A percentile compares a stretch with the other conserved stretches of the same genome.
Conservation (phyloP, 192 early-diverging fungal genomes). For the Linnemannia exigua region DNA sequence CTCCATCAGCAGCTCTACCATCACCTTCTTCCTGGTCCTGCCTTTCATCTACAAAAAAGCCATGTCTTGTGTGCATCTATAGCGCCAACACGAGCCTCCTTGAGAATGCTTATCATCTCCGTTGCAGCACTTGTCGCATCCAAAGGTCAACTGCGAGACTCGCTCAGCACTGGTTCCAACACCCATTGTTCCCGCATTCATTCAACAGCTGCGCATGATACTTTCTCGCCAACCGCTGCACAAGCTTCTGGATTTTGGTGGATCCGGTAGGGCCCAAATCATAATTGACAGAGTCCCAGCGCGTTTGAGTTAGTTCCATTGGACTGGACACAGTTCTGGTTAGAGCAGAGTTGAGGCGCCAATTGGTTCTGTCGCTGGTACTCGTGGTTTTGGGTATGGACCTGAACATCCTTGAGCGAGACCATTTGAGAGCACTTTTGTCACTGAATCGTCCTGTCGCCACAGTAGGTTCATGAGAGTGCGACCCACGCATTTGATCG, state of each 20-base stretch:
- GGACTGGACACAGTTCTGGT: slow-evolving; percentile 78
- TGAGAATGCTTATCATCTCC: slow-evolving; percentile 62
- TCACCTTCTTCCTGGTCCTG: slow-evolving; percentile 61
- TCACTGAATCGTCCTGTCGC: slow-evolving; percentile 86
- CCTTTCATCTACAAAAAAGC: slow-evolving; percentile 77
- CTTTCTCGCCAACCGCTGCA: slow-evolving; percentile 75
- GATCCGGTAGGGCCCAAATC: slow-evolving; percentile 88
- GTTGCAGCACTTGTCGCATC: slow-evolving; percentile 78
- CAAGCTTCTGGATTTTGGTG: slow-evolving; percentile 79
- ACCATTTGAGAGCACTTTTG: slow-evolving; percentile 80
- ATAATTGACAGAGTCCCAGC: slow-evolving; percentile 78
- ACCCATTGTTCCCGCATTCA: slow-evolving; percentile 80
- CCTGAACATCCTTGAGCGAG: slow-evolving; percentile 83
- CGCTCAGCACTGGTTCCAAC: slow-evolving; percentile 66
- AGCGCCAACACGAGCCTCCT: slow-evolving; percentile 53
- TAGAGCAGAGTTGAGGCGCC: slow-evolving; percentile 76
- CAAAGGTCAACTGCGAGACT: slow-evolving; percentile 44
- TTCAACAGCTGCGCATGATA: slow-evolving; percentile 84
- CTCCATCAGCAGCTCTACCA: slow-evolving; percentile 58
- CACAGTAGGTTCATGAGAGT: slow-evolving; percentile 88
- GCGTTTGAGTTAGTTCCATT: slow-evolving; percentile 58
- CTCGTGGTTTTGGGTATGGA: slow-evolving; percentile 81
- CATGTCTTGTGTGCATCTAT: slow-evolving; percentile 47
- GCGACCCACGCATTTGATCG: slow-evolving; percentile 75
- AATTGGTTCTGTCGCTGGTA: slow-evolving; percentile 70